phyloP scores from a whole-genome alignment of 73 alveolate genomes.

The Stentor coeruleus region DNA sequence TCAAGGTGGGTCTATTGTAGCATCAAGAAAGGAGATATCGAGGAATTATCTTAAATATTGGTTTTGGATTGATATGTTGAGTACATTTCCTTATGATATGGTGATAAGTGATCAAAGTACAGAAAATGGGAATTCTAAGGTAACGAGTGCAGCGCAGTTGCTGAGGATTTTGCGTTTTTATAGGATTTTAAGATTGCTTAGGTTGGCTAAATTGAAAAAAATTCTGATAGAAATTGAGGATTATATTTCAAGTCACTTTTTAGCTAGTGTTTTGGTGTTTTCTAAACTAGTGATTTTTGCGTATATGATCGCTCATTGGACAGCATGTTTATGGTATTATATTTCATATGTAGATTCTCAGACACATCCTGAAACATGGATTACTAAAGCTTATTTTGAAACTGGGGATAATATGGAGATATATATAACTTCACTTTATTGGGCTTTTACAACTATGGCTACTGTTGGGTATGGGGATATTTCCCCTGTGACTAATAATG shows the following conservation, averaged over 20 bases:
- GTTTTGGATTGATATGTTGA: conserved; percentile 61
- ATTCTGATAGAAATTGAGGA: conserved; percentile 67
- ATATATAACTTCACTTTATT: conserved; percentile 65
- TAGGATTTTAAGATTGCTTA: conserved; percentile 56
- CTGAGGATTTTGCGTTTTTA: conserved; percentile 53
- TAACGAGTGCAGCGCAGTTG: conserved; percentile 42
- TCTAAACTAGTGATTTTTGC: conserved; percentile 32
- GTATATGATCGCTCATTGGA: conserved; percentile 42
- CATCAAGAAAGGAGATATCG: conserved; percentile 48
- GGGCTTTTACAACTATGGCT: conserved; percentile 83
- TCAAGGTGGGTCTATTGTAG: conserved; percentile 49
- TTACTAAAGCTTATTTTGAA: conserved; percentile 27
- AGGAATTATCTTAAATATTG: conserved; percentile 55
- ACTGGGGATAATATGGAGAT: conserved; percentile 9
- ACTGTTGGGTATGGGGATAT: conserved; percentile 93
- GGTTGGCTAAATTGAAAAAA: conserved; percentile 65
- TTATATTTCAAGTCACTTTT: conserved; percentile 40
- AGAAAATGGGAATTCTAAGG: background rate
- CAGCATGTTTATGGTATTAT: conserved; percentile 62
- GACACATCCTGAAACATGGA: conserved; percentile 42
- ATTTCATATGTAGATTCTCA: conserved; percentile 38
- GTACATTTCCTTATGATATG: conserved; percentile 65
- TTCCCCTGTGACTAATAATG: conserved; percentile 63
- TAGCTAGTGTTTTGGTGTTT: conserved; percentile 34
- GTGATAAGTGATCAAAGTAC: conserved; percentile 26